Evolutionary conservation across 2,329 filamentous ascomycete species (phyloP).

Genomic region (Didymella segeticola): DNA sequence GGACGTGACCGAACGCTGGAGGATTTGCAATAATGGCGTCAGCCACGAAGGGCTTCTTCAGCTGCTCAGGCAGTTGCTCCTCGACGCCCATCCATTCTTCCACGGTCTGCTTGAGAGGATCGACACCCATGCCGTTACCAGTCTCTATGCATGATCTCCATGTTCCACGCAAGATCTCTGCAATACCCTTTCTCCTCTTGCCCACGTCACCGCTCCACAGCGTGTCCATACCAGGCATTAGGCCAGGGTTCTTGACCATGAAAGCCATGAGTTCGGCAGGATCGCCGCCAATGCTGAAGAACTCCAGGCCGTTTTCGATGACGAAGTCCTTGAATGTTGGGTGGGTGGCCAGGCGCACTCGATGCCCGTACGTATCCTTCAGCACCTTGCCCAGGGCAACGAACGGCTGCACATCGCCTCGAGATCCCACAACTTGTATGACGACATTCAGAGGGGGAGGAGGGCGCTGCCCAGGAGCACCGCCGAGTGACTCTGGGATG

Average conservation of each 20-base stretch:
- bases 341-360: conserved; percentile 58
- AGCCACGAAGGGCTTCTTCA: conserved; percentile 73
- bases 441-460: conserved; percentile 58
- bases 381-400: conserved; percentile 58
- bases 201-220: conserved; percentile 78
- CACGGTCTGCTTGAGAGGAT: conserved; percentile 60
- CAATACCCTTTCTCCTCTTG: conserved; percentile 75
- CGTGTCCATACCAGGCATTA: conserved; percentile 83
- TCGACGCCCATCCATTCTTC: conserved; percentile 56
- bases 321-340: conserved; percentile 58
- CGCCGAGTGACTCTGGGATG: conserved; percentile 75
- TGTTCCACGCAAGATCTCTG: conserved; percentile 80
- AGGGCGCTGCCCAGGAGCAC: conserved; percentile 62
- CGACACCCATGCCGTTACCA: conserved; percentile 67
- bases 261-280: conserved; percentile 69
- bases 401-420: conserved; percentile 60
- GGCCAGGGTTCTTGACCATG: conserved; percentile 87
- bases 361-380: conserved; percentile 56
- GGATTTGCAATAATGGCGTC: conserved; percentile 83
- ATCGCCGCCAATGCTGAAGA: conserved; percentile 58
- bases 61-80: conserved; percentile 46
- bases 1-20: conserved; percentile 77
- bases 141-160: conserved; percentile 87
- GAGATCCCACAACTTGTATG: conserved; percentile 57
- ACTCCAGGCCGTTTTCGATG: conserved; percentile 57